A percentile compares a stretch with the other conserved stretches of the same genome.
Conservation (phyloP, 2,329 filamentous ascomycete species). For the Periconia macrospinosa region DNA sequence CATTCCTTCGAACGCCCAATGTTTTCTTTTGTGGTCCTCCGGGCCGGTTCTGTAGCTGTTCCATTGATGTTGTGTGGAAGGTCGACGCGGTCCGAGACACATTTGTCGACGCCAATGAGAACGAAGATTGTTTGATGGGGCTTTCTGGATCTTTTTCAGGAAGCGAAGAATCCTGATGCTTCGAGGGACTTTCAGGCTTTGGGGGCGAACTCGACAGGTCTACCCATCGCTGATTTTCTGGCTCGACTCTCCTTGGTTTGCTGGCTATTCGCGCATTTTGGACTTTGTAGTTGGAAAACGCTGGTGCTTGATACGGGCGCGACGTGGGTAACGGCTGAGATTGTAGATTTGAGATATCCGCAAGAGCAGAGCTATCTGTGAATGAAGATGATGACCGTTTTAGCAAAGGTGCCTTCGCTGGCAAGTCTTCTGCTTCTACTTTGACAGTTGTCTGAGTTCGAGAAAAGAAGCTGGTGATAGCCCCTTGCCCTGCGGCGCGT, state of each 20-base stretch:
- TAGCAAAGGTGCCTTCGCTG: constrained; percentile 10
- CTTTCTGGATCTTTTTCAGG: constrained; percentile 11
- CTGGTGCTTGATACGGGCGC: constrained; percentile 25
- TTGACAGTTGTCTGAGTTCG: constrained; percentile 23
- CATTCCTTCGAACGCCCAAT: constrained; percentile 53
- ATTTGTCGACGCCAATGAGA: constrained; percentile 1
- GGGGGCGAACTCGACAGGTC: constrained; percentile 49
- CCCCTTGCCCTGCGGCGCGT: constrained; percentile 52
- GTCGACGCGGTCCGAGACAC: constrained; percentile 43
- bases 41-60: constrained; percentile 23
- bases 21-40: constrained; percentile 45
- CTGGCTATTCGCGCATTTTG: constrained; percentile 35
- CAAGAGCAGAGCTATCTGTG: constrained; percentile 20
- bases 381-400: constrained; percentile 24
- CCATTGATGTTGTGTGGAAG: constrained; percentile 49
- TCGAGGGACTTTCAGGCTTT: constrained; percentile 24
- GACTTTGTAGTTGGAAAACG: constrained; percentile 32
- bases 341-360: constrained; percentile 39
- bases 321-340: constrained; percentile 5
- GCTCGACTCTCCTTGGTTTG: constrained; percentile 28
- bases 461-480: constrained; percentile 57
- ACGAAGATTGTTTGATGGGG: constrained; percentile 9
- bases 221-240: constrained; percentile 49
- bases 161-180: not conserved
- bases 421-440: not conserved